Conservation (phyloP, 1,139 yeast species). For the Zygotorulaspora mrakii region DNA sequence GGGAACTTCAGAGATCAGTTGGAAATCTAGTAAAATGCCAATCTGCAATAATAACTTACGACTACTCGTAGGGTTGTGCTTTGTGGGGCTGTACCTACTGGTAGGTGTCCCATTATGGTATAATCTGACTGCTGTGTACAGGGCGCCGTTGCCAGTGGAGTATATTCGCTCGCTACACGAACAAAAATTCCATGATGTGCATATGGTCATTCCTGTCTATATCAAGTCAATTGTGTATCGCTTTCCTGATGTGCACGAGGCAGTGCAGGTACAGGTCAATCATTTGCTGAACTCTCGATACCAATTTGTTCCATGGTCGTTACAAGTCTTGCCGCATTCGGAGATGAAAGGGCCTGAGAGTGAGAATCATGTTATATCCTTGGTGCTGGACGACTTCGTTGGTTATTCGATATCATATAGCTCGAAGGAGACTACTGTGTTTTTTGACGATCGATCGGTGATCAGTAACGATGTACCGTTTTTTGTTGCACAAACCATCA, state of each 20-base stretch:
- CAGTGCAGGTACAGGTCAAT: constrained; percentile 42
- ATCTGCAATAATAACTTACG: constrained; percentile 18
- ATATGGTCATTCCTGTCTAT: constrained; percentile 47
- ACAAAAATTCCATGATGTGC: constrained; percentile 31
- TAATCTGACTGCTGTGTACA: constrained; percentile 63
- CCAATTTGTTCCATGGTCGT: constrained; percentile 32
- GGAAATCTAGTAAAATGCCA: not conserved
- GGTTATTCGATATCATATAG: constrained; percentile 33
- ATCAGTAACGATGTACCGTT: constrained; percentile 58
- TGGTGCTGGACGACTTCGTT: constrained; percentile 28
- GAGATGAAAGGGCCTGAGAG: constrained; percentile 11
- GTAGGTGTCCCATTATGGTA: constrained; percentile 79
- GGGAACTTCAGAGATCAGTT: too few relatives aligned
- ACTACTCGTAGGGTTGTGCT: constrained; percentile 26
- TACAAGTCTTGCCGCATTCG: constrained; percentile 30
- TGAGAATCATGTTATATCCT: constrained; percentile 30
- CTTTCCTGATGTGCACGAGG: constrained; percentile 46
- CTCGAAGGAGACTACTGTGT: constrained; percentile 44
- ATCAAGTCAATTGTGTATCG: constrained; percentile 38
- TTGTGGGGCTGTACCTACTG: constrained; percentile 41
- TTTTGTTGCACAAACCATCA: constrained; percentile 52
- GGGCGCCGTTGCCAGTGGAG: constrained; percentile 67
- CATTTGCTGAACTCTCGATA: constrained; percentile 22
- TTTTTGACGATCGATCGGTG: constrained; percentile 48
- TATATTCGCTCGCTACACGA: constrained; percentile 46